Conservation (phyloP, 352 stramenopile species). For the Phytophthora boehmeriae region DNA sequence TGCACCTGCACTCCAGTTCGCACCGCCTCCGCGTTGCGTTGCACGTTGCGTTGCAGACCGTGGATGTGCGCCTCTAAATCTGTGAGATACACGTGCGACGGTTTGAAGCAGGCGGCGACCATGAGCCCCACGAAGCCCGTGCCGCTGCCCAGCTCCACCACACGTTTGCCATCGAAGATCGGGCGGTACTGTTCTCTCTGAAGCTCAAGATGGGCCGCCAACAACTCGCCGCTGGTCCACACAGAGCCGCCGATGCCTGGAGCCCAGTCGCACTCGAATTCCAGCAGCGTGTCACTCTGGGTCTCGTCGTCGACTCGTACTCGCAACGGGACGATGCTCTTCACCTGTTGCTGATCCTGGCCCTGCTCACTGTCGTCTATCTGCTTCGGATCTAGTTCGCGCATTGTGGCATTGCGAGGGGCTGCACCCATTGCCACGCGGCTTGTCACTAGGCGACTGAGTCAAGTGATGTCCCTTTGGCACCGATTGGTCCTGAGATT, state of each 20-base stretch:
- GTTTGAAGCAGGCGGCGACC: conserved; percentile 63
- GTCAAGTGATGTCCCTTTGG: neutral
- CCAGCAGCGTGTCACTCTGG: conserved; percentile 36
- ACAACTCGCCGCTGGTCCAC: conserved; percentile 82
- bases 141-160: conserved; percentile 81
- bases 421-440: conserved; percentile 13
- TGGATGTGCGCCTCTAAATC: conserved; percentile 66
- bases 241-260: conserved; percentile 83
- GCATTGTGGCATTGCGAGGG: conserved; percentile 6
- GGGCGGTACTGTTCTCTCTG: conserved; percentile 52
- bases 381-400: conserved; percentile 14
- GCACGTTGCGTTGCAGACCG: conserved; percentile 65
- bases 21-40: conserved; percentile 45
- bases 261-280: conserved; percentile 83
- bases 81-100: conserved; percentile 63
- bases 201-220: conserved; percentile 63
- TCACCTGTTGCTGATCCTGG: conserved; percentile 18
- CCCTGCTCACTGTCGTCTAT: conserved; percentile 10
- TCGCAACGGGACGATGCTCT: conserved; percentile 48
- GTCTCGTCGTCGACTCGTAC: conserved; percentile 45
- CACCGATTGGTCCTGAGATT: neutral
- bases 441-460: no score
- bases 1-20: conserved; percentile 46
- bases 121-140: conserved; percentile 80
- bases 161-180: conserved; percentile 62